Base-by-base conservation (phyloP, 257 asterid genomes). In the Solanum okadae region DNA sequence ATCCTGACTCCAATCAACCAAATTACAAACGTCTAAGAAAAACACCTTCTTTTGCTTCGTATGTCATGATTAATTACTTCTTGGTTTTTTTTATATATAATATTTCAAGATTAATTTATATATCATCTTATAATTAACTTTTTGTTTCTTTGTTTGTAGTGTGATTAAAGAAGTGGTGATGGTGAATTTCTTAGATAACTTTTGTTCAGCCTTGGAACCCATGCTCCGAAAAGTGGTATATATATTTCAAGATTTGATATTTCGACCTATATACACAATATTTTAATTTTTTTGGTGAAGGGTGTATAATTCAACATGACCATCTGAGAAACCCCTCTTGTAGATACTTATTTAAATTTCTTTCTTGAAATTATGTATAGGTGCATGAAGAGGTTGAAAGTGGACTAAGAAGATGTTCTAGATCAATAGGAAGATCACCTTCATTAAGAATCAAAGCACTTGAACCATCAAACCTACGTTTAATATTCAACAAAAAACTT, bases 321-420 rank as follows among this genome's bases (percentile, higher is more conserved):
- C 75, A 27, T 15, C 0, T 15, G 65, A 56, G 65, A 18, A 56
- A 18, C 65, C 10, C 10, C 63, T 18, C 63, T 52, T 52, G n/a
- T 52, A 4, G 10, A 18, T 59, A 59, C 75, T 63, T 63, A 34
- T 63, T 84, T 33, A 12, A 42, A 18, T 63, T 61, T 33, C 8
- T 35, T 84, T 84, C 8, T 84, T 63, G n/a, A 42, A 78, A 40
- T 42, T 59, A 20, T 59, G 25, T 25, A 34, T n/a, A 84, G 98
- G 98, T 95, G 83, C 91, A 94, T 56, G 98, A 95, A 89, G 98
- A 95, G 90, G 95, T 94, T 82, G 98, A 95, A 67, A 86, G 88
- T 37, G 96, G 93, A 72, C 88, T 95, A 78, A 79, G 85, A 73
- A 87, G 89, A 22, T 90, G 90, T n/a, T 40, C 89, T 65, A 65